Base-by-base conservation (phyloP, 2,329 filamentous ascomycete species). In the Sclerotinia nivalis region DNA sequence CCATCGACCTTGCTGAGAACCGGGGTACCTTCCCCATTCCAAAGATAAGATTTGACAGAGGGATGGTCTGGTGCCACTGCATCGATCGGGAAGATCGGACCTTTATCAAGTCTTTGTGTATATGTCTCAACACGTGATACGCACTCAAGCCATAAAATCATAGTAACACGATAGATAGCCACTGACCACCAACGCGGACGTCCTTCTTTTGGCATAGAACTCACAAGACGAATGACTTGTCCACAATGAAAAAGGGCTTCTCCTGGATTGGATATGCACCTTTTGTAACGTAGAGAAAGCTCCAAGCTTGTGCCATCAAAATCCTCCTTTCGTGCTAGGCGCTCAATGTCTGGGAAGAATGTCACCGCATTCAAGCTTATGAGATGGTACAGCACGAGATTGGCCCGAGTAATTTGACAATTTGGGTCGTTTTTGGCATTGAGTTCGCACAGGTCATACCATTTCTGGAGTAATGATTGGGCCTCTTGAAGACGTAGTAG, bases 121-220 rank as follows among this genome's bases (percentile, higher is more conserved):
- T 68, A 78, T 37, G 73, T 76, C 70, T 88, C 84, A 70, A 85
- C 82, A 70, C 84, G 83, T 8, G 81, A 82, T 69, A 90, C 79
- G 73, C 87, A 86, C 73, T 90, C 87, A 2, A 85, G 83, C 88
- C 88, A 91, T 2, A 90, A 80, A 54, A 89, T 84, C 69, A 91
- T 80, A 5, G 84, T 84, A 2, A 85, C 89, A n/a, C 90, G 87
- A 77, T 92, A 92, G 54, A 92, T 81, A 4, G 89, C 89, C 1
- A 84, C 86, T n/a, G 88, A 82, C 89, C 89, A 92, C 90, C 90
- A 93, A 50, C 84, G 86, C 8, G 90, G 90, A 31, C 88, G 85
- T 4, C 86, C 82, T 62, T 87, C 85, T 43, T 81, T 80, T 2
- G 87, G 84, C 85, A 92, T 91, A 20, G 82, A 80, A 9, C 85